phyloP scores from a whole-genome alignment of 1,284 basidiomycete genomes.

The Boletus semigastroideus region DNA sequence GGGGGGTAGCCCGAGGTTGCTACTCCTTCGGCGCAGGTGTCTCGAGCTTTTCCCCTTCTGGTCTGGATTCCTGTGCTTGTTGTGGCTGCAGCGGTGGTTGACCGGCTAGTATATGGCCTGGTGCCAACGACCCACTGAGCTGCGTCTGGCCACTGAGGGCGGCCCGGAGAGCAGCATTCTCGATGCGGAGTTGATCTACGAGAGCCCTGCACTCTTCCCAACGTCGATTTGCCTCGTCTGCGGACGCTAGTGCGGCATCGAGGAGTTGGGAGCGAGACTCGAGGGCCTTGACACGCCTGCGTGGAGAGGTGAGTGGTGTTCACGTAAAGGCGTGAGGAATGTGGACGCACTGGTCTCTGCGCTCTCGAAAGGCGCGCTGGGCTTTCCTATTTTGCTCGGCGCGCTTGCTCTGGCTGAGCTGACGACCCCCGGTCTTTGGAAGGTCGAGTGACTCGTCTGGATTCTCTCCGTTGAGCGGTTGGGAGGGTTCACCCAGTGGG shows the following conservation, averaged over 20 bases:
- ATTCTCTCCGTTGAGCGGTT: constrained; percentile 30
- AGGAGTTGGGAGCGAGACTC: constrained; percentile 79
- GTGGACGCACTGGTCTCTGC: constrained; percentile 70
- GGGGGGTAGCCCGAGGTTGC: background rate
- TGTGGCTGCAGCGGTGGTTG: constrained; percentile 23
- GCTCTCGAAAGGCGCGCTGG: constrained; percentile 80
- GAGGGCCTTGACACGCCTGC: constrained; percentile 78
- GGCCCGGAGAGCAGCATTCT: constrained; percentile 65
- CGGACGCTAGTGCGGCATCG: constrained; percentile 76
- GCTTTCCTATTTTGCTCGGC: constrained; percentile 87
- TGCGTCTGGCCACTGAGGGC: constrained; percentile 44
- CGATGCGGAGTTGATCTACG: constrained; percentile 77
- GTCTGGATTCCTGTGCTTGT: constrained; percentile 23
- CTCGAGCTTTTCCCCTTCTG: constrained; percentile 33
- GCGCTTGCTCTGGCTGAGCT: constrained; percentile 73
- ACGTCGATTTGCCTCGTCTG: constrained; percentile 80
- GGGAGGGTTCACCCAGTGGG: constrained; percentile 34
- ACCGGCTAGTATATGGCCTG: constrained; percentile 28
- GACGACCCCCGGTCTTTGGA: constrained; percentile 39
- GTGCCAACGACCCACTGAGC: constrained; percentile 27
- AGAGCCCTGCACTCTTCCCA: constrained; percentile 84
- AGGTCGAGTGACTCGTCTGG: constrained; percentile 5
- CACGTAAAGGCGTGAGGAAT: constrained; percentile 1
- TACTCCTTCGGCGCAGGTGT: constrained; percentile 26
- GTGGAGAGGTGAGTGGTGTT: constrained; percentile 13